Evolutionary conservation across 768 basidiomycete genomes (phyloP).

Genomic region (Bullera alba): DNA sequence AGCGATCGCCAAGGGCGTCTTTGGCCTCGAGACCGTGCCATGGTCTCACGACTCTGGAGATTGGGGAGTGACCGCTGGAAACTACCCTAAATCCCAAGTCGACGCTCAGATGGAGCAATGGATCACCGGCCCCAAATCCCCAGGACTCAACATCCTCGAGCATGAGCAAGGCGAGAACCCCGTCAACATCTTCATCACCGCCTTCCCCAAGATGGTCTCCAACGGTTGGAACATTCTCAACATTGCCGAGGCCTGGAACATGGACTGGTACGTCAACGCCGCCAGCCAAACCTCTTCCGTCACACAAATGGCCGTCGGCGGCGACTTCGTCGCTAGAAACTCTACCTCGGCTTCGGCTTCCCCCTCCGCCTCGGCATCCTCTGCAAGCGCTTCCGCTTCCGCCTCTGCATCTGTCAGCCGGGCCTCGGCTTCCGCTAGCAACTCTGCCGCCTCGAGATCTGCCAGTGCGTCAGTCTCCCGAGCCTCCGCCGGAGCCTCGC

Average conservation of each 20-base stretch:
- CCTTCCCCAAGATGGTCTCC: conserved; percentile 39
- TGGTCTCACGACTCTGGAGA: conserved; percentile 82
- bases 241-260: conserved; percentile 40
- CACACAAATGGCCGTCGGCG: conserved; percentile 22
- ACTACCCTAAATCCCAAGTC: conserved; percentile 53
- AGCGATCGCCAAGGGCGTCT: conserved; percentile 78
- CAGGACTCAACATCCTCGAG: conserved; percentile 75
- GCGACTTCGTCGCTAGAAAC: conserved; percentile 9
- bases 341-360: conserved; percentile 8
- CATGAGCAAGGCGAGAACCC: conserved; percentile 65
- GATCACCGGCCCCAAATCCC: conserved; percentile 57
- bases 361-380: conserved; percentile 6
- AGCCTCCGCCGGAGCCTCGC: background rate
- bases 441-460: background rate
- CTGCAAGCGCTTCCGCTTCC: background rate
- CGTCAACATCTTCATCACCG: conserved; percentile 59
- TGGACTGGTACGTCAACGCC: conserved; percentile 46
- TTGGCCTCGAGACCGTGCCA: conserved; percentile 72
- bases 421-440: background rate
- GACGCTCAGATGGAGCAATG: conserved; percentile 52
- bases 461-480: background rate
- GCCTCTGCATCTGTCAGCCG: conserved; percentile 2
- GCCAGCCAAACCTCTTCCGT: conserved; percentile 22
- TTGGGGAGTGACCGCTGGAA: conserved; percentile 56
- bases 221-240: conserved; percentile 62